Conservation (phyloP, 176 grass and related monocot genomes). For the Aegilops tauschii region DNA sequence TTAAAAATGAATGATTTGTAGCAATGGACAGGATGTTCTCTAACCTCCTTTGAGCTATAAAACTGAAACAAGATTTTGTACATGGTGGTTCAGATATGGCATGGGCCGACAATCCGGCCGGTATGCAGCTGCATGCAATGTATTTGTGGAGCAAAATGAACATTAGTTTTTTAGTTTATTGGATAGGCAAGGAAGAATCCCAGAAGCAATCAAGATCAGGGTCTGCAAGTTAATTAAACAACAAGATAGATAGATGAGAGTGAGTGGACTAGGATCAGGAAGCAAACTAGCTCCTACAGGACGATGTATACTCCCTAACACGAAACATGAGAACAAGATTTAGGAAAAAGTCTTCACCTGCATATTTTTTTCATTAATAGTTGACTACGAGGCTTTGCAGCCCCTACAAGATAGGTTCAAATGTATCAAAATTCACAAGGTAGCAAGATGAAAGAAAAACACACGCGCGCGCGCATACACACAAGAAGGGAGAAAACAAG, state of each 20-base stretch:
- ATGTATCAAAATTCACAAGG: no score
- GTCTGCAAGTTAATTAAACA: neutral
- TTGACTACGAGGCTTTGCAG: no score
- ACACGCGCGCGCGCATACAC: no score
- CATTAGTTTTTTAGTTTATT: neutral
- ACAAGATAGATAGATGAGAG: neutral
- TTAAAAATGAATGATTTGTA: neutral
- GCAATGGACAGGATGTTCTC: conserved; percentile 12
- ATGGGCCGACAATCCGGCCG: neutral
- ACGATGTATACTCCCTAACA: no score
- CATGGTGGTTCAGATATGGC: conserved; percentile 27
- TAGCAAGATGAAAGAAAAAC: no score
- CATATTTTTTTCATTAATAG: no score
- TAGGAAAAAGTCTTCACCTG: no score
- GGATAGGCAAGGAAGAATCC: neutral
- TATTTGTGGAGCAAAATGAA: neutral
- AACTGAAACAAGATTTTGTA: neutral
- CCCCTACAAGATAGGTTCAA: no score
- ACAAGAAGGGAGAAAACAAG: no score
- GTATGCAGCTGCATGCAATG: neutral
- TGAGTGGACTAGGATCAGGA: neutral
- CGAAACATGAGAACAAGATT: no score
- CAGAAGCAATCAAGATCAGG: neutral
- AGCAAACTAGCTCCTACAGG: neutral
- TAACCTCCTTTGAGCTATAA: neutral